These are phyloP conservation scores for Filosporella fistucella DNA, from an alignment of 495 filamentous ascomycete genomes.

Conservation along the genomic window DNA sequence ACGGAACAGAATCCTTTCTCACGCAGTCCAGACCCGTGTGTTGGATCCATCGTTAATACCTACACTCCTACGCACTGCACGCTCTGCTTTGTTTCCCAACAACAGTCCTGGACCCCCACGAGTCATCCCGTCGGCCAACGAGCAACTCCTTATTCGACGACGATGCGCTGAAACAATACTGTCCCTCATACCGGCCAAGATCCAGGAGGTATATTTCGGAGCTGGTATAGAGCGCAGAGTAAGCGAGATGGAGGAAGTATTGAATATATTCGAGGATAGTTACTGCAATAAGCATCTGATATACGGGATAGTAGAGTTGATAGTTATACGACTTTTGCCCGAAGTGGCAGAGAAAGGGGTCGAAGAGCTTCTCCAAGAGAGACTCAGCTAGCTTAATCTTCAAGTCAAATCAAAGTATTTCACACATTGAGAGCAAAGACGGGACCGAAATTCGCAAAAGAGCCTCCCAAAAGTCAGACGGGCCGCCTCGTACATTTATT, in stretches of 20 bases:
- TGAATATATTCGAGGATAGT: conserved; percentile 72
- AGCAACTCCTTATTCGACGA: conserved; percentile 42
- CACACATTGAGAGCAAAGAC: background rate
- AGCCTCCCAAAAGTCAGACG: conserved; percentile 22
- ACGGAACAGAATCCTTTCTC: conserved; percentile 64
- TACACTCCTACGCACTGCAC: conserved; percentile 64
- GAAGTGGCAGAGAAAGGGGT: conserved; percentile 76
- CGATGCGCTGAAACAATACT: conserved; percentile 49
- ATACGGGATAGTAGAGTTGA: conserved; percentile 70
- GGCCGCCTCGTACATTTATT: conserved; percentile 21
- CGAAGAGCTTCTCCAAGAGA: conserved; percentile 65
- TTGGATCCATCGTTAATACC: conserved; percentile 66
- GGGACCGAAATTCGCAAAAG: conserved; percentile 14
- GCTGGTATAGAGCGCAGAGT: conserved; percentile 18
- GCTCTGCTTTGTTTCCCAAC: conserved; percentile 74
- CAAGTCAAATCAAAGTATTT: conserved; percentile 1
- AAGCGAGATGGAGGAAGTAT: conserved; percentile 32
- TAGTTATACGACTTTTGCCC: conserved; percentile 75
- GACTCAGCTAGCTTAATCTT: conserved; percentile 43
- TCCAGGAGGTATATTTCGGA: conserved; percentile 45
- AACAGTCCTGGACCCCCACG: conserved; percentile 53
- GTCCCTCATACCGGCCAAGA: conserved; percentile 41
- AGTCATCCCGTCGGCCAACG: conserved; percentile 39
- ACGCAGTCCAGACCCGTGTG: conserved; percentile 60
- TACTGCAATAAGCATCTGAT: conserved; percentile 91